A percentile compares a stretch with the other conserved stretches of the same genome.
These are phyloP conservation scores for Cyberlindnera mrakii DNA, from an alignment of 805 yeast genomes.

Conservation along the genomic window DNA sequence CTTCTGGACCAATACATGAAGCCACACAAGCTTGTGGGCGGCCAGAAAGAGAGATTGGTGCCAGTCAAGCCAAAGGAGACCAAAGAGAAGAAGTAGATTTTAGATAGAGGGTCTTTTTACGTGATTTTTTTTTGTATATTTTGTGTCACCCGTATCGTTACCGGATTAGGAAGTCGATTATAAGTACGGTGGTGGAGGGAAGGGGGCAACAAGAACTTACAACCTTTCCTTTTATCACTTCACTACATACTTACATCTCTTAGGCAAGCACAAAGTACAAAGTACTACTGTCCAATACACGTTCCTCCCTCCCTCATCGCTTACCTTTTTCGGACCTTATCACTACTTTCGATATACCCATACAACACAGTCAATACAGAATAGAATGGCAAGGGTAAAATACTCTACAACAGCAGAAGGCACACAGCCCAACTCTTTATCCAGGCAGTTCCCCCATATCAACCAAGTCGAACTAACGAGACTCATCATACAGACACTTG, in stretches of 20 bases:
- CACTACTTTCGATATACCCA: too few relatives aligned
- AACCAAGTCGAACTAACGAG: conserved; percentile 36
- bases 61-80: conserved; percentile 50
- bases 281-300: neutral
- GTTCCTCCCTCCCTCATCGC: too few relatives aligned
- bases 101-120: neutral
- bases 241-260: neutral
- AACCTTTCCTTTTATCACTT: neutral
- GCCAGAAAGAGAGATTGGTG: conserved; percentile 66
- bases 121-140: neutral
- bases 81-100: conserved; percentile 3
- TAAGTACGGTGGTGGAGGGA: too few relatives aligned
- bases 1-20: conserved; percentile 67
- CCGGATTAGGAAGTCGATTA: conserved; percentile 1
- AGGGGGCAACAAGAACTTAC: neutral
- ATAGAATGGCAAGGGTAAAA: neutral
- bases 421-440: neutral
- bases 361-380: neutral
- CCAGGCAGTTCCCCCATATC: conserved; percentile 16
- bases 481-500: conserved; percentile 42
- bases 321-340: too few relatives aligned
- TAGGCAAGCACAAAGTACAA: neutral
- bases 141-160: neutral
- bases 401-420: neutral
- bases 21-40: conserved; percentile 76